Base-by-base conservation (phyloP, 2,329 filamentous ascomycete species). In the Sclerotinia nivalis region DNA sequence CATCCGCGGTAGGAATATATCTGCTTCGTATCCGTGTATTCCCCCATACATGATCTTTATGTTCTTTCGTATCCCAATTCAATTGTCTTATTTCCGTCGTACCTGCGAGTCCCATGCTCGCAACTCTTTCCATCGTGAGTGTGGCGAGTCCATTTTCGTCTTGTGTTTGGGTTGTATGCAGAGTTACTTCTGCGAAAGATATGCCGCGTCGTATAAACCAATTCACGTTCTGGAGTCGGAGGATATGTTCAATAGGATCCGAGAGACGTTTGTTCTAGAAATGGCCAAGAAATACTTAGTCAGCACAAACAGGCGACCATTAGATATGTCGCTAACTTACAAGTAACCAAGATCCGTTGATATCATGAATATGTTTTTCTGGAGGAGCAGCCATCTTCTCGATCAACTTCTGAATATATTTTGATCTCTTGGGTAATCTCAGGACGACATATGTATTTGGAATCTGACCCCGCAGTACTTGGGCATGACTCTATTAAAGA, bases 201-300 rank as follows among this genome's bases (percentile, higher is more conserved):
- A 49, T 34, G 28, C 18, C 43, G 43, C 28, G 59, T 45, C 43
- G 43, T 18, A 15, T 8, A 49, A 47, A n/a, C 28, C 22, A 50
- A 34, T 62, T 62, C 13, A 49, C 43, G 31, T 25, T 49, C 34
- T 50, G 43, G 5, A 50, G 28, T 9, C 43, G 43, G 20, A 47
- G 43, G 5, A 62, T 22, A 62, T 62, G 25, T 61, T 45, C 20
- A n/a, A 47, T 28, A 22, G 37, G 28, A 28, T 61, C 40, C 1
- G 58, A 61, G 18, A 61, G 18, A 15, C 8, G 56, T 43, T 60
- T 60, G 56, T 60, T 60, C 37, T 43, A 55, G 56, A 28, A 28
- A 28, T 4, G 3, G 31, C 45, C 60, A 62, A 62, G 45, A 37
- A 62, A 50, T 25, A 25, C 28, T 50, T 62, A 50, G 45, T 50